A percentile compares a stretch with the other conserved stretches of the same genome.
phyloP scores from a whole-genome alignment of 768 basidiomycete genomes.

The Pleurotus cornucopiae region DNA sequence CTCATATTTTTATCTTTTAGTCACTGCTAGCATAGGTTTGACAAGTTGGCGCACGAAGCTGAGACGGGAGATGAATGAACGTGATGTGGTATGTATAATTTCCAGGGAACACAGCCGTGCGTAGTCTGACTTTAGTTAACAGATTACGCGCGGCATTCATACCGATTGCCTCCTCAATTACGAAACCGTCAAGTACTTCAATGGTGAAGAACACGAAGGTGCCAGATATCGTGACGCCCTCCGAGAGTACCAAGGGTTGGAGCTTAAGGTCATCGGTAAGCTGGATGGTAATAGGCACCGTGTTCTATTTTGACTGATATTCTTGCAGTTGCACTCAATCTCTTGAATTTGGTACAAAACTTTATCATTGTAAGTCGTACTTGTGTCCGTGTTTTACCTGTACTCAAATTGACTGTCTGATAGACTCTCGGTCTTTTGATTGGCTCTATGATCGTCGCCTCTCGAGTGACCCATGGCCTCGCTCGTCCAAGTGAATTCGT shows the following conservation, averaged over 20 bases:
- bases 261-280: slow-evolving; percentile 72
- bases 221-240: slow-evolving; percentile 70
- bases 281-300: neutral
- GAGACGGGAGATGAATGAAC: slow-evolving; percentile 78
- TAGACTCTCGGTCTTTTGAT: slow-evolving; percentile 77
- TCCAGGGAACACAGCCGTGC: neutral
- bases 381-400: neutral
- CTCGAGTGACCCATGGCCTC: slow-evolving; percentile 53
- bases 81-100: slow-evolving; percentile 54
- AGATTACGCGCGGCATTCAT: slow-evolving; percentile 79
- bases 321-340: slow-evolving; percentile 56
- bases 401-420: slow-evolving; percentile 3
- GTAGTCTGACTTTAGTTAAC: neutral
- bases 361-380: slow-evolving; percentile 62
- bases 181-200: slow-evolving; percentile 86
- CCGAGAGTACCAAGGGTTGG: slow-evolving; percentile 65
- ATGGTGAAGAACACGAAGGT: slow-evolving; percentile 79
- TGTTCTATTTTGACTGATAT: neutral
- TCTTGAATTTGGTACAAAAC: slow-evolving; percentile 77
- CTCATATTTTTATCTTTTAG: slow-evolving; percentile 21
- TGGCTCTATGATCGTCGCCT: slow-evolving; percentile 77
- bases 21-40: slow-evolving; percentile 47
- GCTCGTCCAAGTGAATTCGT: slow-evolving; percentile 61
- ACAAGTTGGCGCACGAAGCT: slow-evolving; percentile 73
- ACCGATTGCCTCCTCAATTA: slow-evolving; percentile 79